phyloP scores from a whole-genome alignment of 1,284 basidiomycete species.

The Tetrapyrgos nigripes region DNA sequence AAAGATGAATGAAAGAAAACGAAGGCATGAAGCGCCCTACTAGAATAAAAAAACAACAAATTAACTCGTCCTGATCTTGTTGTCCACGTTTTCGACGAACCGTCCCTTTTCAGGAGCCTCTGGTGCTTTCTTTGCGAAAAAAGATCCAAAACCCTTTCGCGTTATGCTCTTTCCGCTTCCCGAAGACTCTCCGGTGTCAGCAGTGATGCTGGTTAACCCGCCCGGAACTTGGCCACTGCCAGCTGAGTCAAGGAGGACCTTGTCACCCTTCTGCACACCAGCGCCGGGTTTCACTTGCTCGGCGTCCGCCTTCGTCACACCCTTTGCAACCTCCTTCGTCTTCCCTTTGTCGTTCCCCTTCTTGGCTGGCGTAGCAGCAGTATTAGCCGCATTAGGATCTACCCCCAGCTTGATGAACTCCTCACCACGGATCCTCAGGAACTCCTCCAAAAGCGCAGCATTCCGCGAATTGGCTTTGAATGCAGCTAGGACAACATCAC shows the following conservation, averaged over 20 bases:
- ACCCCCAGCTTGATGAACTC: conserved; percentile 60
- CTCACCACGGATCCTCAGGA: conserved; percentile 69
- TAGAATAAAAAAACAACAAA: not conserved
- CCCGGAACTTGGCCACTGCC: conserved; percentile 20
- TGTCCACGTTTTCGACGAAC: conserved; percentile 33
- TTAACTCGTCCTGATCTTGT: conserved; percentile 8
- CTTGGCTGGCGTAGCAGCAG: conserved; percentile 6
- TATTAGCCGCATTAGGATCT: conserved; percentile 24
- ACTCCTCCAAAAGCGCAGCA: conserved; percentile 78
- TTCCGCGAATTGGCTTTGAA: conserved; percentile 94
- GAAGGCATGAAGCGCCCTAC: not conserved
- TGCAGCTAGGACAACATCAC: conserved; percentile 76
- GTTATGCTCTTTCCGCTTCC: conserved; percentile 19
- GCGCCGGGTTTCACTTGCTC: conserved; percentile 59
- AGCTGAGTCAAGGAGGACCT: conserved; percentile 23
- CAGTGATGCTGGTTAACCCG: conserved; percentile 13
- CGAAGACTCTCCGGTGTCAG: conserved; percentile 3
- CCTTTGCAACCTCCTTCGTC: conserved; percentile 23
- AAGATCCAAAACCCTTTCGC: conserved; percentile 16
- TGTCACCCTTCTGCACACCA: conserved; percentile 46
- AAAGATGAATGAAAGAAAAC: not conserved
- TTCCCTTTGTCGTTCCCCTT: conserved; percentile 24
- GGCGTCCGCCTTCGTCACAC: conserved; percentile 40
- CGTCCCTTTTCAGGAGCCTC: conserved; percentile 29
- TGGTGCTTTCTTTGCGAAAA: conserved; percentile 21